Conservation (phyloP, 202 grass and related monocot species). For the Saccharum hybrid region DNA sequence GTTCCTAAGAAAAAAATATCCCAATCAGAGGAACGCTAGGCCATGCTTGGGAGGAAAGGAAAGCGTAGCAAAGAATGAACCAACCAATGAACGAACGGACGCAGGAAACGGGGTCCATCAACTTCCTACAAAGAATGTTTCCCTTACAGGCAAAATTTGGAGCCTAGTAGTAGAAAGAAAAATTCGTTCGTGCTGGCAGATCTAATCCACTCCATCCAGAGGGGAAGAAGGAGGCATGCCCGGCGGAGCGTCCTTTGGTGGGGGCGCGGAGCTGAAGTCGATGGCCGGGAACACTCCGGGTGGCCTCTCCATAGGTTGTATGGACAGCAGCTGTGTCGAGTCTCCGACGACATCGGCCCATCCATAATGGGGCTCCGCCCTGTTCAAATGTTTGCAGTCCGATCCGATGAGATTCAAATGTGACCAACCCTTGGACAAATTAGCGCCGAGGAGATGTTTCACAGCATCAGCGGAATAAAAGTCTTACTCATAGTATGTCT, state of each 20-base stretch:
- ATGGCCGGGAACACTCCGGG: constrained; percentile 66
- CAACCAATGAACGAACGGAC: constrained; percentile 49
- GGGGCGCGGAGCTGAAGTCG: constrained; percentile 61
- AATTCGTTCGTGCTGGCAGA: constrained; percentile 15
- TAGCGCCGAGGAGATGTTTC: not conserved
- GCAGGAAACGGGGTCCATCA: constrained; percentile 39
- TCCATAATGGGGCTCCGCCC: constrained; percentile 88
- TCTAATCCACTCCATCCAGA: constrained; percentile 42
- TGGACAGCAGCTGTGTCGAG: constrained; percentile 81
- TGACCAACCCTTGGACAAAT: not conserved
- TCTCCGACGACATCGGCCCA: constrained; percentile 95
- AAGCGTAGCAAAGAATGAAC: constrained; percentile 49
- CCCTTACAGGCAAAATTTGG: constrained; percentile 47
- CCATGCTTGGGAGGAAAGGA: constrained; percentile 9
- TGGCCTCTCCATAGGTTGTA: constrained; percentile 67
- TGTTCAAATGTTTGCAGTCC: constrained; percentile 1
- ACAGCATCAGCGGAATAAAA: not conserved
- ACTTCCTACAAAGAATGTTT: constrained; percentile 58
- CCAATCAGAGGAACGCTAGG: constrained; percentile 1
- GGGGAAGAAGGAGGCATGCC: constrained; percentile 47
- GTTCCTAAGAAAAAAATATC: constrained; percentile 21
- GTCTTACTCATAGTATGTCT: constrained; percentile 96
- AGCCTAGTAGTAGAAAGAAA: constrained; percentile 37
- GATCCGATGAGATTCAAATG: constrained; percentile 15
- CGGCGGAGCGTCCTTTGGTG: constrained; percentile 47